These are phyloP conservation scores for Paecilomyces niveus DNA, from an alignment of 2,329 filamentous ascomycete genomes.

Conservation along the genomic window DNA sequence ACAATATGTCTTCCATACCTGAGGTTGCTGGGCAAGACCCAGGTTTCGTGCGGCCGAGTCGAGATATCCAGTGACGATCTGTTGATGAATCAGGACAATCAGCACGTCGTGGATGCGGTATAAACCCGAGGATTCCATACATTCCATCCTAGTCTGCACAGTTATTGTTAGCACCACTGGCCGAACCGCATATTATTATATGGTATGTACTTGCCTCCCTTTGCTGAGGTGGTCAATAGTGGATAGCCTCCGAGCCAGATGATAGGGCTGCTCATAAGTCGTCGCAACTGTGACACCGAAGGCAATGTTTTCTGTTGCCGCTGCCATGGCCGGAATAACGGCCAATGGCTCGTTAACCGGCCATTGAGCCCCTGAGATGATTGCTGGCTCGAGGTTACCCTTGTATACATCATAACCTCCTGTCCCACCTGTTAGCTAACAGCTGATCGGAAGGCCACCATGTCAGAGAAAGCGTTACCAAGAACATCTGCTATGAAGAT, in stretches of 20 bases:
- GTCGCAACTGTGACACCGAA: constrained; percentile 63
- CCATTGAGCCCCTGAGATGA: constrained; percentile 59
- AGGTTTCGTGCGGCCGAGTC: constrained; percentile 61
- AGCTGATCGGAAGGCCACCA: not conserved
- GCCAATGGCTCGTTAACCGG: constrained; percentile 63
- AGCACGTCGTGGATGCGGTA: constrained; percentile 5
- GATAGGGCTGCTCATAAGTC: constrained; percentile 63
- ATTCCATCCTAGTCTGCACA: constrained; percentile 48
- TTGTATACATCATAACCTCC: constrained; percentile 65
- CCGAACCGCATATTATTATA: not conserved
- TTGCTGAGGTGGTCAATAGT: constrained; percentile 62
- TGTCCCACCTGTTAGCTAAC: constrained; percentile 17
- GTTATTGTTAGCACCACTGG: not conserved
- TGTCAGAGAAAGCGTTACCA: constrained; percentile 23
- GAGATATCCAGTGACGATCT: constrained; percentile 62
- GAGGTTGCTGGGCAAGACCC: constrained; percentile 49
- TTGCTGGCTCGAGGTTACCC: constrained; percentile 53
- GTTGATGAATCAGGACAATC: constrained; percentile 7
- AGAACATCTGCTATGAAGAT: constrained; percentile 63
- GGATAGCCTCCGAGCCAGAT: constrained; percentile 57
- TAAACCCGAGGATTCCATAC: constrained; percentile 23
- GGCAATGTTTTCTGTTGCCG: constrained; percentile 58
- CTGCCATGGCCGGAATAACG: constrained; percentile 60
- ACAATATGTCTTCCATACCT: constrained; percentile 11
- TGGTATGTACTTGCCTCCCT: constrained; percentile 41